Percentiles rank a stretch among this genome's conserved stretches.
These are phyloP conservation scores for Ascochyta clinopodiicola DNA, from an alignment of 2,329 filamentous ascomycete species.

Conservation along the genomic window DNA sequence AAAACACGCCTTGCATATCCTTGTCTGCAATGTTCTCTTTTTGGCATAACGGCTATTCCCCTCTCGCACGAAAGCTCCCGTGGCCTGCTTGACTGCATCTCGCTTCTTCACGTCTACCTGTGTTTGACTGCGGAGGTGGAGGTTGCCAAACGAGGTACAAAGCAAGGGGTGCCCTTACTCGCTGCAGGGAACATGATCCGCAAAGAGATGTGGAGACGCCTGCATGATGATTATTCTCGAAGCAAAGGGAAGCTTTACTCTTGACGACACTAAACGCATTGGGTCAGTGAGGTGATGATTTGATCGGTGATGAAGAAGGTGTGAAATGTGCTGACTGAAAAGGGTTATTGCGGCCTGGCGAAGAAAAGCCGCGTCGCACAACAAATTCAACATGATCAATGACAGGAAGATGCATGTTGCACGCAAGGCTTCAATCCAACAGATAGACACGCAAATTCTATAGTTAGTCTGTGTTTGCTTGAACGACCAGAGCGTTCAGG, in stretches of 20 bases:
- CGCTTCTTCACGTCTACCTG: neutral
- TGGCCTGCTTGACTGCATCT: neutral
- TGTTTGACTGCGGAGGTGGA: neutral
- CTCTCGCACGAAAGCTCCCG: neutral
- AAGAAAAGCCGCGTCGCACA: neutral
- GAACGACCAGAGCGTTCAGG: too few relatives aligned
- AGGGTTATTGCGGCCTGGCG: neutral
- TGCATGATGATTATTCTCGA: neutral
- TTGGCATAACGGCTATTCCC: neutral
- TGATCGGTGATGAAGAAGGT: conserved; percentile 1
- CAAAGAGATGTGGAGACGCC: neutral
- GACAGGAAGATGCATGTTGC: too few relatives aligned
- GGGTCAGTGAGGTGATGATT: neutral
- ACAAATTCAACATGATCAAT: neutral
- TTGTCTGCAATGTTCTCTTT: neutral
- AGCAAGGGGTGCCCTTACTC: conserved; percentile 1
- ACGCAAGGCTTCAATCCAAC: too few relatives aligned
- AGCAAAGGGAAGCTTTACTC: neutral
- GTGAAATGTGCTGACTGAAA: neutral
- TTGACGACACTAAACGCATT: neutral
- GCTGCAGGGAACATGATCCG: neutral
- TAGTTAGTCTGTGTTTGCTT: too few relatives aligned
- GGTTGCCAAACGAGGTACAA: neutral
- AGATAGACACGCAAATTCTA: too few relatives aligned
- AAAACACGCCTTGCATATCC: conserved; percentile 1